Evolutionary conservation across 371 early-diverging fungal species (phyloP), one percentile per base, ranked within the genome.

Genomic region (Mortierella sp.): DNA sequence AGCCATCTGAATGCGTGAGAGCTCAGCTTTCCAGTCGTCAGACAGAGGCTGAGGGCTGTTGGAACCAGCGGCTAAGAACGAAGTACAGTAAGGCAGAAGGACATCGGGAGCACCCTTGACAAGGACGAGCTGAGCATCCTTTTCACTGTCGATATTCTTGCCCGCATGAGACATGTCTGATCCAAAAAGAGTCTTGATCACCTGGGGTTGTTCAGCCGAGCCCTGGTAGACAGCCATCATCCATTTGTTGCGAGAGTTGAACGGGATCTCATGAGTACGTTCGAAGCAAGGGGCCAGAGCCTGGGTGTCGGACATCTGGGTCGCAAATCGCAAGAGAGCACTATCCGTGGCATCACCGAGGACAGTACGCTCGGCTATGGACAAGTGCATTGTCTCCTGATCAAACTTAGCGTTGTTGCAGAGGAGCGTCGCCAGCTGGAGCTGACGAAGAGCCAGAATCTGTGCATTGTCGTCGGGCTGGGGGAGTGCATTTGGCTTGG

Each of bases 71-170:
- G 71, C 50, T 50, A 86, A 67, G 32, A 82, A 78, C 2, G 51
- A 62, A 2, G 83, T 70, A 69, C 90, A 89, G 39, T 66, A 64
- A 4, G 69, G 81, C 37, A 91, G 41, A 46, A 95, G 80, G 17
- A 87, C 81, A 72, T 94, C 94, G 41, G 94, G 94, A 23, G 93
- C 94, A 50, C 93, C 94, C 72, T 93, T 91, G 72, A 91, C 82
- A 34, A 87, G 73, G 32, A 89, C 48, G 8, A 83, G 72, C 42
- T 48, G 42, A 26, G 53, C 31, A 34, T 56, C 54, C 28, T 70
- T 71, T 39, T 69, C 70, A 47, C 49, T 59, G 6, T 64, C n/a
- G 12, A 41, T 21, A 14, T 51, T 61, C 9, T 67, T 57, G 27
- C 31, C 43, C 19, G 51, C 50, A 26, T 26, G 50, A 32, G 46